Base-by-base conservation (phyloP, 1,284 basidiomycete genomes). In the Paramarasmius palmivorus region DNA sequence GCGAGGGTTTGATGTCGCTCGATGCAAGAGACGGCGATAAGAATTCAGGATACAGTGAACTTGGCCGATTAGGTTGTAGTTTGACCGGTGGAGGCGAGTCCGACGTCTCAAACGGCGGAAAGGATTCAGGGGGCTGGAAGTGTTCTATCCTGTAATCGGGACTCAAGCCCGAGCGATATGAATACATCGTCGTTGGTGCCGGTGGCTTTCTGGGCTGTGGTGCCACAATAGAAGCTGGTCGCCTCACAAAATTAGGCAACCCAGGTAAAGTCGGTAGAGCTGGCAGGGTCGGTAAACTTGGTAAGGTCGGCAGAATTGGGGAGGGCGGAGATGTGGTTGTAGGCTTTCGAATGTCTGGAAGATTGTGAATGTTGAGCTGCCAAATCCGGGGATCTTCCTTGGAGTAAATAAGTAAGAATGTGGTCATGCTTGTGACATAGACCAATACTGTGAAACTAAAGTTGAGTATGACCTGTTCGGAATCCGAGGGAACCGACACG, bases 361-460 rank as follows among this genome's bases (percentile, higher is more conserved):
- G 80, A 54, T 73, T 68, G 47, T 77, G 76, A 37, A 84, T 76
- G 56, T 71, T 70, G 34, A 74, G 70, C 36, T 70, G 64, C 84
- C 86, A 89, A 40, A 88, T 70, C 3, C 67, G 66, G 26, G 71
- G 65, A 60, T 84, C 79, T 19, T 69, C 63, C 49, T 62, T 65
- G 35, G 65, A 57, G 50, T 67, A 68, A 26, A 73, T 59, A 19
- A 69, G 49, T 32, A 69, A 64, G 3, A 70, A 63, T 20, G 68
- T 61, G 34, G 68, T 51, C 36, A 77, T 57, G 25, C 71, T 58
- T 4, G 64, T 59, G 42, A 71, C 65, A 60, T 77, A 78, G 12
- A 61, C 62, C 40, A 75, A 56, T 10, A 77, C 75, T 78, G 47
- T 2, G n/a, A 29, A 15, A 14, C 34, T 29, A 23, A 37, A 10